A percentile compares a stretch with the other conserved stretches of the same genome.
Evolutionary conservation across 2,329 filamentous ascomycete genomes (phyloP).

Genomic region (Alternaria sp.): DNA sequence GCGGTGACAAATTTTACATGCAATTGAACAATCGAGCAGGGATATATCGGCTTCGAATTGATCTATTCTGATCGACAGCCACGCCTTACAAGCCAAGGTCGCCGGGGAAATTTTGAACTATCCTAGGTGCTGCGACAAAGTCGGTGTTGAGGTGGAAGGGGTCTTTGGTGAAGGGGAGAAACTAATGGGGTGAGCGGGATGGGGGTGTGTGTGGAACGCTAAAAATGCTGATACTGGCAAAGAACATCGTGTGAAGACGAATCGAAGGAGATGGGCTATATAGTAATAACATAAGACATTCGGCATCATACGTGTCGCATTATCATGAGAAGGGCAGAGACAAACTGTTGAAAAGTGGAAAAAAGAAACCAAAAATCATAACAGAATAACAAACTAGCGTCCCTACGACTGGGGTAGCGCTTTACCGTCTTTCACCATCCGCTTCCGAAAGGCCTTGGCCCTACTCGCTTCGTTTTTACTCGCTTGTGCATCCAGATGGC

Average conservation of each 20-base stretch:
- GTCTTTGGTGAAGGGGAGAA: conserved; percentile 11
- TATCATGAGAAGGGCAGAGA: conserved; percentile 22
- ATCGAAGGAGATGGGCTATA: conserved; percentile 16
- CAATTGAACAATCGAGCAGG: conserved; percentile 1
- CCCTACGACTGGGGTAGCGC: conserved; percentile 11
- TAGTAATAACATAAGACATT: conserved; percentile 25
- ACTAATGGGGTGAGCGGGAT: conserved; percentile 20
- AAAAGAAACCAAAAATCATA: conserved; percentile 5
- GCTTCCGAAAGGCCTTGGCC: conserved; percentile 37
- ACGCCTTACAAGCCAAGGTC: conserved; percentile 15
- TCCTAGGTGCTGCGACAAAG: conserved; percentile 7
- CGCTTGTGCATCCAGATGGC: conserved; percentile 35
- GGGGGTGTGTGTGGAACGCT: conserved; percentile 7
- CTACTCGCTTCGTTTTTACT: conserved; percentile 27
- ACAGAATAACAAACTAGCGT: conserved; percentile 11
- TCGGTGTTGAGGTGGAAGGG: conserved; percentile 5
- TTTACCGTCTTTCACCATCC: conserved; percentile 24
- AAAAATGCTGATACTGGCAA: conserved; percentile 6
- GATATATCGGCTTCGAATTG: conserved; percentile 14
- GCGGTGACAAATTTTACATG: neutral
- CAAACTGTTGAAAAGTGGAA: neutral
- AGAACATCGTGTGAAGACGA: neutral
- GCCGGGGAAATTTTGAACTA: conserved; percentile 11
- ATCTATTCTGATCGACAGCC: conserved; percentile 22
- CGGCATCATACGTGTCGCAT: conserved; percentile 23